Conservation (phyloP, 768 basidiomycete species). For the Artomyces pyxidatus region DNA sequence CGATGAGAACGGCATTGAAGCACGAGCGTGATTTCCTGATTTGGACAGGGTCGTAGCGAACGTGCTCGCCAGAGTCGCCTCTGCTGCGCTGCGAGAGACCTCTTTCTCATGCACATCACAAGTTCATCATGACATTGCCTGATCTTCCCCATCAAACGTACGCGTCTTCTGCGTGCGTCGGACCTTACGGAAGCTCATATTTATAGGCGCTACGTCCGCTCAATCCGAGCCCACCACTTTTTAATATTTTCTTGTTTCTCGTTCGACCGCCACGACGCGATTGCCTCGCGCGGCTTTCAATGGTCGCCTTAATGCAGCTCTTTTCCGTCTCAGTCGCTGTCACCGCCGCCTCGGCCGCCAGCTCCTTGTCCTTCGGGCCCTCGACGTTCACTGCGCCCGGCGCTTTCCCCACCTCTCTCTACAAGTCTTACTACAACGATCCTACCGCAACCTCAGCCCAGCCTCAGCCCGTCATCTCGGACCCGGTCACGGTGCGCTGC, state of each 20-base stretch:
- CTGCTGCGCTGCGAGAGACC: not conserved
- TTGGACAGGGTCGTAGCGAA: not conserved
- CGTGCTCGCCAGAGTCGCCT: not conserved
- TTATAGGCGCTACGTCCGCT: not conserved
- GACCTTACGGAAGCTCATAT: not conserved
- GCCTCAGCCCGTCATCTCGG: constrained; percentile 70
- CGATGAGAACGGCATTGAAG: not conserved
- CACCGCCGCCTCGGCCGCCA: not conserved
- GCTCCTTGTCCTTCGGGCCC: constrained; percentile 19
- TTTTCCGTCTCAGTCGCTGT: not conserved
- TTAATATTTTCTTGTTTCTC: no score
- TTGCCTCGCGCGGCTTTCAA: not conserved
- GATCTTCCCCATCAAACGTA: not conserved
- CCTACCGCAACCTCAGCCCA: constrained; percentile 68
- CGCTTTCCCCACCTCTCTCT: constrained; percentile 56
- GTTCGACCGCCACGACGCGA: no score
- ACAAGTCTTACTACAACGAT: constrained; percentile 59
- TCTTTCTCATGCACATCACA: no score
- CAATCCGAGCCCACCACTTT: no score
- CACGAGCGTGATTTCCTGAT: not conserved
- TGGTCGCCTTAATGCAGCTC: no score
- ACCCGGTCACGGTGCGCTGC: constrained; percentile 56
- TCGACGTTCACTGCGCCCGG: constrained; percentile 54
- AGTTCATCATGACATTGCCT: no score
- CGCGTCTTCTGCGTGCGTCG: not conserved